Conservation (phyloP, 331 rosid species). For the Quercus phellos region DNA sequence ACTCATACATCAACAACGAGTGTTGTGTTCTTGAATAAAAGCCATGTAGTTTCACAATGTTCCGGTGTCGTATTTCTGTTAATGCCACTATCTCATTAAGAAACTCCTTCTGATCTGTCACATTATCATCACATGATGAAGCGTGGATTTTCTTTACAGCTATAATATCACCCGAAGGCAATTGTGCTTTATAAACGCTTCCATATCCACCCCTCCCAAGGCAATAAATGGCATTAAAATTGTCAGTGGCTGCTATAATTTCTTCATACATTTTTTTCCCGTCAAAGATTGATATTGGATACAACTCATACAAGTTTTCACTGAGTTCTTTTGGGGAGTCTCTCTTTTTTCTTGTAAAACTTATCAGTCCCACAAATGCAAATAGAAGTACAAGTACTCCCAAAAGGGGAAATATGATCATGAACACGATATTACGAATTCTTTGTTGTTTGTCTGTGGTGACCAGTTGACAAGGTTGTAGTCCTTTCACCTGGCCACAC, state of each 20-base stretch:
- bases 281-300: slow-evolving; percentile 13
- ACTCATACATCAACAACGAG: slow-evolving; percentile 37
- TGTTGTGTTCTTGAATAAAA: slow-evolving; percentile 32
- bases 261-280: slow-evolving; percentile 26
- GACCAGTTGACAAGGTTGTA: slow-evolving; percentile 26
- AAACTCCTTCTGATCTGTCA: slow-evolving; percentile 25
- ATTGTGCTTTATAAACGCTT: slow-evolving; percentile 38
- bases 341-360: not conserved
- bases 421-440: not conserved
- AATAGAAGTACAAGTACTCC: slow-evolving; percentile 14
- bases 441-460: not conserved
- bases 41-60: slow-evolving; percentile 44
- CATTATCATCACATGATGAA: not conserved
- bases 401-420: slow-evolving; percentile 7
- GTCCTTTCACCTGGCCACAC: slow-evolving; percentile 32
- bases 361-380: not conserved
- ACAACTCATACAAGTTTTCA: not conserved
- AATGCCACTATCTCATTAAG: slow-evolving; percentile 36
- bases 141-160: slow-evolving; percentile 50
- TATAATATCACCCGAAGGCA: slow-evolving; percentile 15
- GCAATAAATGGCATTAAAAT: slow-evolving; percentile 24
- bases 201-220: slow-evolving; percentile 43
- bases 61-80: slow-evolving; percentile 41
- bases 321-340: not conserved
- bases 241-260: slow-evolving; percentile 30